Evolutionary conservation across 306 rosid species (phyloP).

Genomic region (Astragalus glycyphyllos): DNA sequence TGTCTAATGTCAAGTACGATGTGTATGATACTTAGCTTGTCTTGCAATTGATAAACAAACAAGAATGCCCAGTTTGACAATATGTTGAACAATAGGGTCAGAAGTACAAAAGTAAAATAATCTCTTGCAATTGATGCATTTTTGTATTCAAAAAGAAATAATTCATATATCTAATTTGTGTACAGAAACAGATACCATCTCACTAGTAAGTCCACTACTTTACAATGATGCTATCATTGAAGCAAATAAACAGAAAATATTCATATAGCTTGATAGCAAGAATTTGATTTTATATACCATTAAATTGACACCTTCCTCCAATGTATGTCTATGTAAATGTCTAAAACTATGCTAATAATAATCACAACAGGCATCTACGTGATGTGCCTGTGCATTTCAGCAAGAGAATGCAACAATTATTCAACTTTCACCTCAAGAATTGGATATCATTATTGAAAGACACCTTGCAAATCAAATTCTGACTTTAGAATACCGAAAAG

Average conservation of each 20-base stretch:
- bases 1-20: neutral
- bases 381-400: neutral
- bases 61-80: neutral
- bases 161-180: neutral
- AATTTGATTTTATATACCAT: neutral
- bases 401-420: no score
- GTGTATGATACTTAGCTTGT: neutral
- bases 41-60: neutral
- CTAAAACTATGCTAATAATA: conserved; percentile 6
- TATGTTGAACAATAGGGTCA: conserved; percentile 1
- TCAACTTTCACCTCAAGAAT: no score
- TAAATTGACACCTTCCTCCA: neutral
- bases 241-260: conserved; percentile 7
- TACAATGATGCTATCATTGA: neutral
- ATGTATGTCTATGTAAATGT: conserved; percentile 1
- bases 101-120: neutral
- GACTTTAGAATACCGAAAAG: conserved; percentile 9
- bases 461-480: neutral
- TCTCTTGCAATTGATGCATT: conserved; percentile 3
- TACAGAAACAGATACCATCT: neutral
- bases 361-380: conserved; percentile 14
- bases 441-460: no score
- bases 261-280: conserved; percentile 16
- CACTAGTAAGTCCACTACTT: conserved; percentile 9
- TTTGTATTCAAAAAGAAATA: neutral